Conservation (phyloP, 495 filamentous ascomycete species). For the Bombardia bombarda region DNA sequence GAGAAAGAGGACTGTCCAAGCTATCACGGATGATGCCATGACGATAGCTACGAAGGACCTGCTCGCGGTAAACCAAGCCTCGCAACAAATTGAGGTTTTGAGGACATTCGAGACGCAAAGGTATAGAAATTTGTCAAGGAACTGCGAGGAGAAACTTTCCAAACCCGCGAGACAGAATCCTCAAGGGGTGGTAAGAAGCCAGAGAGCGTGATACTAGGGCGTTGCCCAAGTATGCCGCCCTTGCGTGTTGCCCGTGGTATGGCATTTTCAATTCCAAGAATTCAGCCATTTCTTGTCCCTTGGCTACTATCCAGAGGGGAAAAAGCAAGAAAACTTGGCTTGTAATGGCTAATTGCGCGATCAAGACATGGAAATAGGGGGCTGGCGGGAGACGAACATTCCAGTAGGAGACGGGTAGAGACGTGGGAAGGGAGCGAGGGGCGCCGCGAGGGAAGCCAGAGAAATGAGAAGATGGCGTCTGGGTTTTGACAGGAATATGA, state of each 20-base stretch:
- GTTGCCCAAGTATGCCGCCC: too few relatives aligned
- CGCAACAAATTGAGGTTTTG: not conserved
- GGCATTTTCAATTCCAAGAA: too few relatives aligned
- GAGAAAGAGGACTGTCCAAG: slow-evolving; percentile 12
- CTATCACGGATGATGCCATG: slow-evolving; percentile 11
- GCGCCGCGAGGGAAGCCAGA: not conserved
- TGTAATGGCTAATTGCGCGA: not conserved
- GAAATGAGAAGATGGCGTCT: not conserved
- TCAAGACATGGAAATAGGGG: not conserved
- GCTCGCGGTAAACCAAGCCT: too few relatives aligned
- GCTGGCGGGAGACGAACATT: not conserved
- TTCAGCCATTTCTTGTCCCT: too few relatives aligned
- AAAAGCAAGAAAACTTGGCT: slow-evolving; percentile 1
- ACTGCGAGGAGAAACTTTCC: not conserved
- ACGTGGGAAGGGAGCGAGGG: not conserved
- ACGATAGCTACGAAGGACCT: too few relatives aligned
- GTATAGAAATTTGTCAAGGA: not conserved
- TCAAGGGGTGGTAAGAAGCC: slow-evolving; percentile 13
- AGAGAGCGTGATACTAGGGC: too few relatives aligned
- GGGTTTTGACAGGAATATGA: too few relatives aligned
- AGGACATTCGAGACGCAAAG: not conserved
- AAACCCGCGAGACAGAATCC: slow-evolving; percentile 3
- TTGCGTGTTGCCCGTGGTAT: too few relatives aligned
- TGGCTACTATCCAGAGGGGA: too few relatives aligned
- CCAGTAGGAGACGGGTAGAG: not conserved